Conservation (phyloP, 768 basidiomycete species). For the Tricholoma sp. region DNA sequence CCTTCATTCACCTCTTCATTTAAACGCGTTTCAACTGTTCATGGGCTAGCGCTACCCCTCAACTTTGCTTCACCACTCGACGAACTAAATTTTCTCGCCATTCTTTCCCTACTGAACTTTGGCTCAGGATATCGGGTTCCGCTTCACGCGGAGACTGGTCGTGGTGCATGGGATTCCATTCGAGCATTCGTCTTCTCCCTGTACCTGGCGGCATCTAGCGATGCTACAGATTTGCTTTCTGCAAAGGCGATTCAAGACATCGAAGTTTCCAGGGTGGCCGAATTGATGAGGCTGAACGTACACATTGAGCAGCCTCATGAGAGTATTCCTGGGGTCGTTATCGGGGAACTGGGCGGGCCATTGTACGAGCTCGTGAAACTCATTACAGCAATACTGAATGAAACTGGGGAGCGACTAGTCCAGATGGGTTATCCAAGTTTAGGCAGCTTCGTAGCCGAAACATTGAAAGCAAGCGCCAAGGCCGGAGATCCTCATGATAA, state of each 20-base stretch:
- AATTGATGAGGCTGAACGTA: constrained; percentile 64
- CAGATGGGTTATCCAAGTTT: constrained; percentile 60
- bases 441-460: constrained; percentile 69
- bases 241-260: constrained; percentile 61
- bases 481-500: constrained; percentile 21
- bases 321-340: constrained; percentile 57
- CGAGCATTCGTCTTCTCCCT: constrained; percentile 67
- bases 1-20: constrained; percentile 60
- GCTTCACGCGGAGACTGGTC: constrained; percentile 64
- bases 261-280: constrained; percentile 54
- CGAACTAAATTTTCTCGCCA: constrained; percentile 78
- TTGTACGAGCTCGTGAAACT: constrained; percentile 68
- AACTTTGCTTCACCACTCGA: constrained; percentile 67
- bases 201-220: constrained; percentile 59
- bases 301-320: constrained; percentile 70
- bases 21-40: constrained; percentile 51
- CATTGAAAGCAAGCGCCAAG: constrained; percentile 50
- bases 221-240: constrained; percentile 55
- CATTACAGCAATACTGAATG: constrained; percentile 56
- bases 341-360: constrained; percentile 75
- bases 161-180: constrained; percentile 83
- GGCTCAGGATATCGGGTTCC: constrained; percentile 75
- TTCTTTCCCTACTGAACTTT: constrained; percentile 79
- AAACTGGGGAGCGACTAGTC: constrained; percentile 67
- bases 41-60: constrained; percentile 75